Evolutionary conservation across 441 rosid species (phyloP).

Genomic region (Dalechampia spathulata): DNA sequence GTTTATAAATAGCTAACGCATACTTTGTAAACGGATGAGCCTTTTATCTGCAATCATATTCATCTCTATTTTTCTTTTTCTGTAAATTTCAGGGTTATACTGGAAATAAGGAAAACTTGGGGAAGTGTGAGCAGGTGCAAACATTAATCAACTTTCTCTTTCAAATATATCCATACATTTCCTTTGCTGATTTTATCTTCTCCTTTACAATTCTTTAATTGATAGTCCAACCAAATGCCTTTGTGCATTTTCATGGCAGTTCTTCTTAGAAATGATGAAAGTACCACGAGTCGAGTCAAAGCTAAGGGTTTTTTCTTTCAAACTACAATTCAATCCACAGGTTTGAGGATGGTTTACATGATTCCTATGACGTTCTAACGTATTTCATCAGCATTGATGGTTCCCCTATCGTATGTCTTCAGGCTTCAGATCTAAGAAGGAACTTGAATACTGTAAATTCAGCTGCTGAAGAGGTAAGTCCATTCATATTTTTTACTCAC

Average conservation of each 20-base stretch:
- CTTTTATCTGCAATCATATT: too few species aligned
- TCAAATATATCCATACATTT: neutral
- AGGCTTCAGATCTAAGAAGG: conserved; percentile 85
- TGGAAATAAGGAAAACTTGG: conserved; percentile 72
- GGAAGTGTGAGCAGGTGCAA: conserved; percentile 88
- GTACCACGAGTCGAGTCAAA: conserved; percentile 91
- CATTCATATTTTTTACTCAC: conserved; percentile 6
- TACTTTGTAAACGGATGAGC: too few species aligned
- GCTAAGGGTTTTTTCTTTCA: conserved; percentile 86
- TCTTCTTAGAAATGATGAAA: conserved; percentile 87
- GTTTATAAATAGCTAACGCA: neutral
- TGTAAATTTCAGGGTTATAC: conserved; percentile 47
- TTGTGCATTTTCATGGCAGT: conserved; percentile 42
- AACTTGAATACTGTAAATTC: conserved; percentile 59
- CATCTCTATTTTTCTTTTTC: too few species aligned
- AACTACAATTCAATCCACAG: conserved; percentile 76
- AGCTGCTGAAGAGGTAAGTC: conserved; percentile 83
- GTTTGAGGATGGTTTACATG: conserved; percentile 34
- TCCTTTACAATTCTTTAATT: neutral
- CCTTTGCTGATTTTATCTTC: neutral
- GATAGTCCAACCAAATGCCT: conserved; percentile 16
- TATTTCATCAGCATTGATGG: conserved; percentile 16
- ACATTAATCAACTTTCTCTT: conserved; percentile 5
- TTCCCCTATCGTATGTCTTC: conserved; percentile 18
- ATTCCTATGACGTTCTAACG: conserved; percentile 15